Evolutionary conservation across 176 grass and related monocot genomes (phyloP).

Genomic region (Dendrocalamus sinicus): DNA sequence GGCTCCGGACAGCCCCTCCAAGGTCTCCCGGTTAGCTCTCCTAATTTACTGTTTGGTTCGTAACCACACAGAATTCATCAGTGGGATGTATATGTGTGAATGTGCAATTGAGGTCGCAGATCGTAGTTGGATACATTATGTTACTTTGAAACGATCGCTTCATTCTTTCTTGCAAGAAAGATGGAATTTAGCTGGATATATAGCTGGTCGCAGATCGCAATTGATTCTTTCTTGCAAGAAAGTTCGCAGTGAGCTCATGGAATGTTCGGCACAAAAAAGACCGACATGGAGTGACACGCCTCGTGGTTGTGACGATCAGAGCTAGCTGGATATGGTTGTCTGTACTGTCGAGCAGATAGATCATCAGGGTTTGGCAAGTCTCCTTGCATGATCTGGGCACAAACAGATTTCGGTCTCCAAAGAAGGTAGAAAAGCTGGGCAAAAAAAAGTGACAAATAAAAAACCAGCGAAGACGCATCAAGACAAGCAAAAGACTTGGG

Average conservation of each 20-base stretch:
- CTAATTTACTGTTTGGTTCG: too few species aligned
- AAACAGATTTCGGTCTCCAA: not conserved
- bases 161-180: conserved; percentile 24
- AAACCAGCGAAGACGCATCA: not conserved
- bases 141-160: not conserved
- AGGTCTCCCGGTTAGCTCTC: too few species aligned
- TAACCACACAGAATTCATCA: not conserved
- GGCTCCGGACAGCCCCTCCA: too few species aligned
- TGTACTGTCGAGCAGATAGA: not conserved
- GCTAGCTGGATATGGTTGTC: not conserved
- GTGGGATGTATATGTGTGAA: not conserved
- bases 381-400: not conserved
- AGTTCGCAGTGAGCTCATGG: not conserved
- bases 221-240: not conserved
- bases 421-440: not conserved
- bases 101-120: not conserved
- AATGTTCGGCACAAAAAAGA: not conserved
- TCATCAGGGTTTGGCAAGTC: not conserved
- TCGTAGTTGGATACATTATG: not conserved
- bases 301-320: not conserved
- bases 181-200: not conserved
- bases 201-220: not conserved
- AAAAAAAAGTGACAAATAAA: not conserved
- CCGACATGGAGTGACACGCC: not conserved
- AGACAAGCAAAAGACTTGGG: not conserved